Percentiles rank a stretch among this genome's conserved stretches.
These are phyloP conservation scores for Candida smagusa DNA, from an alignment of 1,139 yeast species.

Conservation along the genomic window DNA sequence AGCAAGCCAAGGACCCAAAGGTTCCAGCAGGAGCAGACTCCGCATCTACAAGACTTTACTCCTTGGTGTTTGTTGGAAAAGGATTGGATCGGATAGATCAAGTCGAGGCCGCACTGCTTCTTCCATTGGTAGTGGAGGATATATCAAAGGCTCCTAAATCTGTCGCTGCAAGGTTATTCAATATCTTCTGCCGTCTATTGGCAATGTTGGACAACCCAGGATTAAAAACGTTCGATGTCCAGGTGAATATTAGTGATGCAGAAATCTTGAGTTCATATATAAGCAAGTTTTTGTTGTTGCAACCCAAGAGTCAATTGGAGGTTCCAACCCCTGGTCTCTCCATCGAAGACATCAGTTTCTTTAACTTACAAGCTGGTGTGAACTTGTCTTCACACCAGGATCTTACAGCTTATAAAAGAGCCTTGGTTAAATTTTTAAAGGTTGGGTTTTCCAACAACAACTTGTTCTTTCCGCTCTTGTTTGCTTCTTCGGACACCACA, in stretches of 20 bases:
- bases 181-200: constrained; percentile 56
- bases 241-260: constrained; percentile 29
- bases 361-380: constrained; percentile 68
- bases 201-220: constrained; percentile 49
- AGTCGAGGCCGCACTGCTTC: constrained; percentile 32
- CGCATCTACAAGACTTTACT: constrained; percentile 58
- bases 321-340: constrained; percentile 62
- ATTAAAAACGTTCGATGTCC: constrained; percentile 42
- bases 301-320: constrained; percentile 34
- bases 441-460: constrained; percentile 38
- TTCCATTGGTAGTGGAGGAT: constrained; percentile 49
- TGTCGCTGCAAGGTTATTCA: constrained; percentile 60
- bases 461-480: constrained; percentile 45
- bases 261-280: constrained; percentile 44
- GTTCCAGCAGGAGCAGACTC: constrained; percentile 42
- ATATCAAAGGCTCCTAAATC: constrained; percentile 36
- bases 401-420: constrained; percentile 42
- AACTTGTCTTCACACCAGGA: constrained; percentile 47
- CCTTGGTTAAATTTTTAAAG: constrained; percentile 32
- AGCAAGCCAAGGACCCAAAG: constrained; percentile 60
- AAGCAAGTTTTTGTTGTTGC: constrained; percentile 55
- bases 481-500: constrained; percentile 63
- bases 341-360: constrained; percentile 50
- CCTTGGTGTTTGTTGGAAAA: constrained; percentile 62
- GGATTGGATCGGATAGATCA: constrained; percentile 53